phyloP scores from a whole-genome alignment of 2,329 filamentous ascomycete genomes.

The Trichoderma koningiopsis region DNA sequence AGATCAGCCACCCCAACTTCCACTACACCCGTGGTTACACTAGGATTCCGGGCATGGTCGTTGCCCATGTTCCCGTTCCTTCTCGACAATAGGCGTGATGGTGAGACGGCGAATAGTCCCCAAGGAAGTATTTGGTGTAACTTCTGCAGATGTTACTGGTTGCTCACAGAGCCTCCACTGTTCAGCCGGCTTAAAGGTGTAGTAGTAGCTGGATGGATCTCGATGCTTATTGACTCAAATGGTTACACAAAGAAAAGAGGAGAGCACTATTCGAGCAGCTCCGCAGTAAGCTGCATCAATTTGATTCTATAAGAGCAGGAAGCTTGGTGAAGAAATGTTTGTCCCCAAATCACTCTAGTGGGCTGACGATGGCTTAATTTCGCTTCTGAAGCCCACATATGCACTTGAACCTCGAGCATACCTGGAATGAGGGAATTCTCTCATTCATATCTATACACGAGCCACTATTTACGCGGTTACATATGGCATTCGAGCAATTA shows the following conservation, averaged over 20 bases:
- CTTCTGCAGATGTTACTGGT: slow-evolving; percentile 1
- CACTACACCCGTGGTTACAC: neutral
- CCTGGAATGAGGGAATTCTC: neutral
- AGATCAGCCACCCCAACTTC: neutral
- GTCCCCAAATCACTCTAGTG: neutral
- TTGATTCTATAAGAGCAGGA: neutral
- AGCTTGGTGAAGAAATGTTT: neutral
- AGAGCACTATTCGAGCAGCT: neutral
- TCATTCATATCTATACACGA: neutral
- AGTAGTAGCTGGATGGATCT: neutral
- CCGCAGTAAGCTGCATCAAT: neutral
- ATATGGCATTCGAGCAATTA: neutral
- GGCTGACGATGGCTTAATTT: neutral
- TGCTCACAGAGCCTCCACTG: neutral
- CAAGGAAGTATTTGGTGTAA: neutral
- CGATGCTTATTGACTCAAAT: slow-evolving; percentile 5
- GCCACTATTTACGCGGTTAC: neutral
- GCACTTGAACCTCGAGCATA: too few species aligned
- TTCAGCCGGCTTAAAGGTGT: neutral
- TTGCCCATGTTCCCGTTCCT: neutral
- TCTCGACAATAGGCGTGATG: neutral
- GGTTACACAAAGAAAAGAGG: neutral
- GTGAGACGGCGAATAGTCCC: neutral
- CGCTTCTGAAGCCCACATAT: neutral
- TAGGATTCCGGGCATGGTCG: neutral